Percentiles rank a stretch among this genome's conserved stretches.
Evolutionary conservation across 1,139 yeast genomes (phyloP).

Genomic region (Barnettozyma hawaiiensis): DNA sequence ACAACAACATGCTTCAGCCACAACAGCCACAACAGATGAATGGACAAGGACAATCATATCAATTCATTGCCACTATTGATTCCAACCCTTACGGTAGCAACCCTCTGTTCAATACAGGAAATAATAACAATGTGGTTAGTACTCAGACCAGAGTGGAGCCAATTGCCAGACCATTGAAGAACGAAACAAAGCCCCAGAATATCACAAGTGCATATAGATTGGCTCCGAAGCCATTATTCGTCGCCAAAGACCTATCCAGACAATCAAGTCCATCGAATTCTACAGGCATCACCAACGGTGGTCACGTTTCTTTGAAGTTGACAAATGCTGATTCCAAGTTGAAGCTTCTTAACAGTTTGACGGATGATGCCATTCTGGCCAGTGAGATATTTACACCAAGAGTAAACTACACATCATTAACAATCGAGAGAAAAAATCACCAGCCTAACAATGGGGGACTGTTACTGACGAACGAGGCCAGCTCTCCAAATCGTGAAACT

Average conservation of each 20-base stretch:
- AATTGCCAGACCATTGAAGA: slow-evolving; percentile 45
- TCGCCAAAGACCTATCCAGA: slow-evolving; percentile 14
- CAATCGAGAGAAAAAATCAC: slow-evolving; percentile 40
- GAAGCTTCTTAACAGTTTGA: slow-evolving; percentile 33
- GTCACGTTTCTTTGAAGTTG: slow-evolving; percentile 23
- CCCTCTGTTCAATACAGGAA: slow-evolving; percentile 47
- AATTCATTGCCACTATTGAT: slow-evolving; percentile 40
- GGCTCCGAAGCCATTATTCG: slow-evolving; percentile 34
- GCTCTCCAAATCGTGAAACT: slow-evolving; percentile 14
- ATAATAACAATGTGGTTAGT: slow-evolving; percentile 17
- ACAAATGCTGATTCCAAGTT: slow-evolving; percentile 17
- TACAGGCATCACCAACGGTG: slow-evolving; percentile 16
- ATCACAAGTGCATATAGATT: slow-evolving; percentile 60
- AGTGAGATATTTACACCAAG: slow-evolving; percentile 73
- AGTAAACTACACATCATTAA: slow-evolving; percentile 49
- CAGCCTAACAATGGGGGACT: slow-evolving; percentile 17
- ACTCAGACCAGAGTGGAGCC: slow-evolving; percentile 40
- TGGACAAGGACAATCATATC: slow-evolving; percentile 24
- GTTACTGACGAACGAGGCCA: slow-evolving; percentile 1
- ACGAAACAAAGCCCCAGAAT: slow-evolving; percentile 48
- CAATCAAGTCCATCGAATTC: slow-evolving; percentile 2
- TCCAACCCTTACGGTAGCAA: slow-evolving; percentile 73
- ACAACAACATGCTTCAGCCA: slow-evolving; percentile 10
- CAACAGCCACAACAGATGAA: slow-evolving; percentile 13
- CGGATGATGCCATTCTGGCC: slow-evolving; percentile 63